Conservation (phyloP, 352 stramenopile species). For the Globisporangium alternatum region DNA sequence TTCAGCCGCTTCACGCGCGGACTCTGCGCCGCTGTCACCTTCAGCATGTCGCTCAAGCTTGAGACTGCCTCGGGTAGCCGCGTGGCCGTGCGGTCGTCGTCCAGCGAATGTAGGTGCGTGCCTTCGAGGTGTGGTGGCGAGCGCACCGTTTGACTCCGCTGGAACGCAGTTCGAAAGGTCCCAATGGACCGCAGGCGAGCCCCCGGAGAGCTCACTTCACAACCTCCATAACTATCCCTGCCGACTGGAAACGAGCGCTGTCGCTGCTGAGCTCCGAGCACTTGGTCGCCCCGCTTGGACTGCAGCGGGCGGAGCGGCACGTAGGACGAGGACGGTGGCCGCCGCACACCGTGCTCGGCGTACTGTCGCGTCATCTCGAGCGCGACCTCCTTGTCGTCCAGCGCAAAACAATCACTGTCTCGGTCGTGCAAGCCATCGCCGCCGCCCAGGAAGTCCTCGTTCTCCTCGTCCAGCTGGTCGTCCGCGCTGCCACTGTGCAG, state of each 20-base stretch:
- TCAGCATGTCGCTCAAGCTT: not conserved
- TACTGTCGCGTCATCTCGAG: conserved; percentile 28
- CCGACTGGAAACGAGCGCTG: not conserved
- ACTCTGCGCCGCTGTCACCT: not conserved
- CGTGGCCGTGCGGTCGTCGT: not conserved
- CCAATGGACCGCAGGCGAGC: conserved; percentile 23
- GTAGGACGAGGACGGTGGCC: conserved; percentile 14
- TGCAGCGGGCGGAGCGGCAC: conserved; percentile 26
- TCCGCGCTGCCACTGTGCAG: not conserved
- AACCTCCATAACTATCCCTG: not conserved
- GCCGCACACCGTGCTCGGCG: conserved; percentile 18
- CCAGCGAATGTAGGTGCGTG: not conserved
- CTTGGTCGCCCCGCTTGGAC: conserved; percentile 27
- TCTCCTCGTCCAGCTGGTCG: conserved; percentile 13
- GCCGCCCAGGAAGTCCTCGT: conserved; percentile 27
- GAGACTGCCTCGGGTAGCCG: not conserved
- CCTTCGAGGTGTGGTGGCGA: conserved; percentile 3
- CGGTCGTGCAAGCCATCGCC: conserved; percentile 2
- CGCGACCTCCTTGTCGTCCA: conserved; percentile 22
- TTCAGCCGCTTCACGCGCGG: conserved; percentile 7
- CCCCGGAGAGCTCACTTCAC: not conserved
- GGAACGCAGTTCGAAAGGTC: conserved; percentile 17
- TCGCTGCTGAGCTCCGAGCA: conserved; percentile 17
- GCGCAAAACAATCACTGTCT: conserved; percentile 15
- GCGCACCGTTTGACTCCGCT: conserved; percentile 11